Evolutionary conservation across 768 basidiomycete species (phyloP), one percentile per base, ranked within the genome.

Genomic region (Bullera alba): DNA sequence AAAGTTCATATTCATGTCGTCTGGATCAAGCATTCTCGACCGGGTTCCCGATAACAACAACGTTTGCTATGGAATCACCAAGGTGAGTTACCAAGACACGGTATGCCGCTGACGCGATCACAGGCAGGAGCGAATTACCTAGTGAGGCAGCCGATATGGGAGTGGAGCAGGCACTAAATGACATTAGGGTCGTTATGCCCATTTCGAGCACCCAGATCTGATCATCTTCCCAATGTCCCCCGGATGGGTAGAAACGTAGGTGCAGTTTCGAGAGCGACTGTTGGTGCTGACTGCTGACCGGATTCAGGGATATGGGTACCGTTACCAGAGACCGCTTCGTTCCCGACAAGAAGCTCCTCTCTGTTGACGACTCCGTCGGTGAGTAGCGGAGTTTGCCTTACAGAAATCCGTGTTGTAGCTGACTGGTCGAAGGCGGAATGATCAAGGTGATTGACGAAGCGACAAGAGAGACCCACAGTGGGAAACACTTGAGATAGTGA

Each of bases 1-100:
- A 1, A 66, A 66, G 29, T 66, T 63, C 59, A 47, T 66, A 38
- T 60, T 59, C 56, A 63, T 66, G 56, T 66, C 64, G 3, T 63
- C 61, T 0, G 64, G 64, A 4, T 56, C 64, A 3, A 54, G 55
- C 42, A 55, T 54, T 21, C 60, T 63, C 23, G 64, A 66, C 38
- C 51, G 59, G 16, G 47, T 60, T 0, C 58, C 61, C 28, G 58
- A 61, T 42, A 61, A 61, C 45, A 22, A 44, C 5, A 61, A 66
- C 36, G 64, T 54, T 4, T 48, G 44, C 7, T 66, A 66, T 46
- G 64, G 55, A 19, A 53, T 60, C 35, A 23, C 22, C 12, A 48
- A 25, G 34, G 23, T 37, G 5, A 19, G 23, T 41, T 16, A 7
- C 14, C 8, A 7, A 16, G 17, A 38, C 6, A n/a, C 22, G 30